A percentile compares a stretch with the other conserved stretches of the same genome.
phyloP scores from a whole-genome alignment of 805 yeast genomes.

The Wickerhamiella shivajii region DNA sequence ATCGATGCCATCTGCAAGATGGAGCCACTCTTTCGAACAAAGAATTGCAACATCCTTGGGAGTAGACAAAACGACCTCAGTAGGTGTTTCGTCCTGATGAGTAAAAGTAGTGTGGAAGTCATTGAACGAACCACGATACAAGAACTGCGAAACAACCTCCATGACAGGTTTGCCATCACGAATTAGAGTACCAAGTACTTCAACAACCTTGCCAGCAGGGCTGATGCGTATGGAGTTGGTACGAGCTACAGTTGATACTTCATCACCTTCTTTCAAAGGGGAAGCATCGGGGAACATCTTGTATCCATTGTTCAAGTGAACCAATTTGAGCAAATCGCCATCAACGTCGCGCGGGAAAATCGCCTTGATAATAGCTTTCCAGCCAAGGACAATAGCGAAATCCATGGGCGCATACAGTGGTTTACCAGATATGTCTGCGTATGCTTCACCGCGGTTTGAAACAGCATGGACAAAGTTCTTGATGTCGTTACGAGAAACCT shows the following conservation, averaged over 20 bases:
- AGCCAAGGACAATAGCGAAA: constrained; percentile 94
- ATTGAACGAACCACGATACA: constrained; percentile 82
- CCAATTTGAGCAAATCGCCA: constrained; percentile 88
- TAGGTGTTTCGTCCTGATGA: constrained; percentile 75
- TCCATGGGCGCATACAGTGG: constrained; percentile 91
- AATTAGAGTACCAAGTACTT: constrained; percentile 77
- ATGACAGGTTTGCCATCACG: constrained; percentile 68
- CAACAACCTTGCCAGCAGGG: constrained; percentile 88
- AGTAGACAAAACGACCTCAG: constrained; percentile 54
- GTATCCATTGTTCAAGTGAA: constrained; percentile 90
- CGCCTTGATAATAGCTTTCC: constrained; percentile 97
- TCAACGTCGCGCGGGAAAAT: constrained; percentile 93
- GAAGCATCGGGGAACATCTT: constrained; percentile 82
- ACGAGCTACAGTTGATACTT: constrained; percentile 66
- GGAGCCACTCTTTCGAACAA: constrained; percentile 96
- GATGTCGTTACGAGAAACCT: constrained; percentile 61
- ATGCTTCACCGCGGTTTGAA: constrained; percentile 94
- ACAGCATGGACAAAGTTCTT: constrained; percentile 92
- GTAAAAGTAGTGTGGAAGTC: constrained; percentile 91
- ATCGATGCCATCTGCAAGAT: constrained; percentile 39
- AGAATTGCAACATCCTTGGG: constrained; percentile 86
- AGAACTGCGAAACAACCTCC: constrained; percentile 91
- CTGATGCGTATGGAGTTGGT: constrained; percentile 82
- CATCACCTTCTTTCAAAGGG: constrained; percentile 79
- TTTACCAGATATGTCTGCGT: constrained; percentile 69